Conservation (phyloP, 257 asterid genomes). For the Parsonsia alboflavescens region DNA sequence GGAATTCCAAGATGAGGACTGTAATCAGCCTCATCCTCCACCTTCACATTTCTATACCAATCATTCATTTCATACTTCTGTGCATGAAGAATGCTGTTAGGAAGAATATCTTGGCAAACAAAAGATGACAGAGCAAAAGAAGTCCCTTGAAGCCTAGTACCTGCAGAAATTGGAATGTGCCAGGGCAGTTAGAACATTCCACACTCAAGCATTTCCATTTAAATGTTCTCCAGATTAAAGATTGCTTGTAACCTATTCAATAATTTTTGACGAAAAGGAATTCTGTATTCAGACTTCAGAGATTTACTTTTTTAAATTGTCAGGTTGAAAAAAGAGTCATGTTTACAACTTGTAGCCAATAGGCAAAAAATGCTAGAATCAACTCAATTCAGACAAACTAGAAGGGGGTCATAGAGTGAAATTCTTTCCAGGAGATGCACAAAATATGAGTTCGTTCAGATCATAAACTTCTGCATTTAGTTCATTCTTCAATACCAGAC, state of each 20-base stretch:
- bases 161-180: constrained; percentile 14
- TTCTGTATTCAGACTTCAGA: not conserved
- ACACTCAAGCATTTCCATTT: not conserved
- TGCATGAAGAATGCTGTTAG: constrained; percentile 16
- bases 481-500: not conserved
- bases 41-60: constrained; percentile 22
- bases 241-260: not conserved
- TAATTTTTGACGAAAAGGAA: not conserved
- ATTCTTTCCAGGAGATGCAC: not conserved
- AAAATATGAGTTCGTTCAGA: not conserved
- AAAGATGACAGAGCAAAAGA: constrained; percentile 28
- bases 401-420: not conserved
- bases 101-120: constrained; percentile 31
- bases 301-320: not conserved
- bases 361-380: not conserved
- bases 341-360: not conserved
- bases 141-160: constrained; percentile 23
- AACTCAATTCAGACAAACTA: not conserved
- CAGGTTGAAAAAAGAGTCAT: not conserved
- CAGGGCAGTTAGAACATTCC: not conserved
- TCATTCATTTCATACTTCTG: constrained; percentile 26
- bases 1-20: constrained; percentile 19
- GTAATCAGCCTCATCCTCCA: constrained; percentile 16
- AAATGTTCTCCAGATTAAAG: not conserved
- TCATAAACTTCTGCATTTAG: not conserved